Evolutionary conservation across 805 yeast species (phyloP).

Genomic region (Candida corydali): DNA sequence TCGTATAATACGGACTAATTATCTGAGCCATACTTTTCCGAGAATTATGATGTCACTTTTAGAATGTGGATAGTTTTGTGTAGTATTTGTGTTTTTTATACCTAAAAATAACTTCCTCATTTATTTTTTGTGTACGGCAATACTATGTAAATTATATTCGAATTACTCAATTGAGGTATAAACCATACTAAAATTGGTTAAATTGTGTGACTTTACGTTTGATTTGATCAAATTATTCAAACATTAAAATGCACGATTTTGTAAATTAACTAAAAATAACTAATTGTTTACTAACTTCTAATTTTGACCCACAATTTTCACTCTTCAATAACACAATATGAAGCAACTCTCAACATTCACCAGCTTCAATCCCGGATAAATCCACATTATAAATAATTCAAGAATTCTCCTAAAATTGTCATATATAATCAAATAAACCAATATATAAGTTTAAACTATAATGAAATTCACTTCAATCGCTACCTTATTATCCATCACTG

Average conservation of each 20-base stretch:
- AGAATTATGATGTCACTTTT: background rate
- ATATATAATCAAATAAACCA: background rate
- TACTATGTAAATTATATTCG: too few species aligned
- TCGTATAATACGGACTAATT: too few species aligned
- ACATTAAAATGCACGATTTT: too few species aligned
- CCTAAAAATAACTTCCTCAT: background rate
- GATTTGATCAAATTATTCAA: too few species aligned
- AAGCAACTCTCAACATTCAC: too few species aligned
- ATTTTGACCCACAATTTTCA: background rate
- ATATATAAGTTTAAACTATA: background rate
- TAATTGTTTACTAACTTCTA: too few species aligned
- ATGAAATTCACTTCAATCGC: constrained; percentile 7
- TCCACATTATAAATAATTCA: background rate
- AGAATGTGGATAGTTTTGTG: too few species aligned
- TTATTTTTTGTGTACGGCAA: background rate
- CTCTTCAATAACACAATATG: too few species aligned
- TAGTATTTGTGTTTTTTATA: background rate
- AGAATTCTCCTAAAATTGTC: background rate
- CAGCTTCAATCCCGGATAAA: background rate
- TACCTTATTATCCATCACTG: constrained; percentile 8
- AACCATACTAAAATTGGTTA: background rate
- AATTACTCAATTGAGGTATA: background rate
- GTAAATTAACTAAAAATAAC: too few species aligned
- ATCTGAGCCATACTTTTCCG: background rate
- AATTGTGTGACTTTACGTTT: too few species aligned